A percentile compares a stretch with the other conserved stretches of the same genome.
Conservation (phyloP, 2,329 filamentous ascomycete species). For the Colletotrichum liaoningense region DNA sequence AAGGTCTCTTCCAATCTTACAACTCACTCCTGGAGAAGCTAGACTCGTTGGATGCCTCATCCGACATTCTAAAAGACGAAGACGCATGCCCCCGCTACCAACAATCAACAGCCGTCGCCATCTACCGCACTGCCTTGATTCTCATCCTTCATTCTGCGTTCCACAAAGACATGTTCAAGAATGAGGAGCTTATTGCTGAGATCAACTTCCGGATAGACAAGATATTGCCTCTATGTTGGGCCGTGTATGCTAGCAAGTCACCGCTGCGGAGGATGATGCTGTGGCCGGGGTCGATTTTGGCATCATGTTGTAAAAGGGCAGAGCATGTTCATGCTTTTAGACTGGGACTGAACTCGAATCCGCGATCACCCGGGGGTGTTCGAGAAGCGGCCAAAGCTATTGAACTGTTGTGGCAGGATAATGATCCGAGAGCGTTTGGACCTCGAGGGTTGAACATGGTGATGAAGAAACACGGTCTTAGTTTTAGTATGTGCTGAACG, state of each 20-base stretch:
- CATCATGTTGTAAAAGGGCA: not conserved
- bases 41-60: not conserved
- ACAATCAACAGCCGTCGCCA: not conserved
- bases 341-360: not conserved
- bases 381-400: not conserved
- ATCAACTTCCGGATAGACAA: not conserved
- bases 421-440: conserved; percentile 1
- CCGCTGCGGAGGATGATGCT: conserved; percentile 4
- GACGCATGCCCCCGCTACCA: not conserved
- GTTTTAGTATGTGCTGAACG: conserved; percentile 7
- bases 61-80: not conserved
- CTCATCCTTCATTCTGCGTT: not conserved
- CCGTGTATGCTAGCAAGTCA: not conserved
- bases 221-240: not conserved
- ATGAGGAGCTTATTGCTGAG: not conserved
- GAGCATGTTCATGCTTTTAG: not conserved
- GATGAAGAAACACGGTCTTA: conserved; percentile 11
- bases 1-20: not conserved
- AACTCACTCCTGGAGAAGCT: not conserved
- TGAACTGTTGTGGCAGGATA: not conserved
- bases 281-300: conserved; percentile 1
- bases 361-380: not conserved
- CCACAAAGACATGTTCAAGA: not conserved
- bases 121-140: not conserved
- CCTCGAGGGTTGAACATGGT: not conserved